phyloP scores from a whole-genome alignment of 805 yeast species.

The Myxozyma neglecta region DNA sequence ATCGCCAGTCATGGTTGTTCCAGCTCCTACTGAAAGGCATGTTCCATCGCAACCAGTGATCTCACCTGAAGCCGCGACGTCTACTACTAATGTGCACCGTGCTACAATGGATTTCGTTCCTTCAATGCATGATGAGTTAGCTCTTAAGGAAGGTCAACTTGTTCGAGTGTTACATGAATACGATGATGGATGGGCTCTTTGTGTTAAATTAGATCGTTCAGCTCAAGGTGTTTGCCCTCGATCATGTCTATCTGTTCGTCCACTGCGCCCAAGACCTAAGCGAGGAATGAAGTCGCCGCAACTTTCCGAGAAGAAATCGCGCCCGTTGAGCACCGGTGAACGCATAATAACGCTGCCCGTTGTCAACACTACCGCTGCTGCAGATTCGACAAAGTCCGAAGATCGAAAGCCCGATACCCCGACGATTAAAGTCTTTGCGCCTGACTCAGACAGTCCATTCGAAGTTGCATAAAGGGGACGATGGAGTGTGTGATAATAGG shows the following conservation, averaged over 20 bases:
- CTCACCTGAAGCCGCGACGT: conserved; percentile 11
- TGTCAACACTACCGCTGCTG: conserved; percentile 5
- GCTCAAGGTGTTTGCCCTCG: conserved; percentile 32
- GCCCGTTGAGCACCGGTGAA: conserved; percentile 2
- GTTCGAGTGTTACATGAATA: conserved; percentile 34
- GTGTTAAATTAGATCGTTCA: conserved; percentile 30
- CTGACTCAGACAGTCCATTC: conserved; percentile 27
- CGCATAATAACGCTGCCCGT: conserved; percentile 13
- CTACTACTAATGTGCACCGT: conserved; percentile 32
- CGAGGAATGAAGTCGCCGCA: conserved; percentile 20
- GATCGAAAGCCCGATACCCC: conserved; percentile 22
- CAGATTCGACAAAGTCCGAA: too few relatives aligned
- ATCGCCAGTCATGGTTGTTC: conserved; percentile 11
- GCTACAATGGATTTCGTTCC: conserved; percentile 33
- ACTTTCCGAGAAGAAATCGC: neutral
- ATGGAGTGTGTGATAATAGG: neutral
- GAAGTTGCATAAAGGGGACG: conserved; percentile 12
- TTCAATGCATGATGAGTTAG: conserved; percentile 35
- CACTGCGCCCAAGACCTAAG: conserved; percentile 31
- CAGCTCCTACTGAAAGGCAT: conserved; percentile 12
- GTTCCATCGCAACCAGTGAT: neutral
- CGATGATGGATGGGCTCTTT: conserved; percentile 36
- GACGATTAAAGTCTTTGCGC: conserved; percentile 31
- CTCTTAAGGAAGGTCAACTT: conserved; percentile 32
- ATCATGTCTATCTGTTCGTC: conserved; percentile 25